These are phyloP conservation scores for Sporobolomyces roseus DNA, from an alignment of 768 basidiomycete species.

Conservation along the genomic window DNA sequence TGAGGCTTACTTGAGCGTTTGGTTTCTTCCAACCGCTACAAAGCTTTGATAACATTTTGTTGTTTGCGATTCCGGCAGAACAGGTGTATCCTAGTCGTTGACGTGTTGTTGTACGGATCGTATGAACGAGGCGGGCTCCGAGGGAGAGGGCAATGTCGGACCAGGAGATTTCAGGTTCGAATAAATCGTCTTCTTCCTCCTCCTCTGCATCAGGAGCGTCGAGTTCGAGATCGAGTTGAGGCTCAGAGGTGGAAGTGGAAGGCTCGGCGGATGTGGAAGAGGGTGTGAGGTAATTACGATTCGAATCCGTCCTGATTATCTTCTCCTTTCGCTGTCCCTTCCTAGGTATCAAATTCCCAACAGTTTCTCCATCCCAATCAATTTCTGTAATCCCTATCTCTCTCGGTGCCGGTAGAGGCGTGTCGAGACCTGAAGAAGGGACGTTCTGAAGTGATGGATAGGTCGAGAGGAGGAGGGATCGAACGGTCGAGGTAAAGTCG, in stretches of 20 bases:
- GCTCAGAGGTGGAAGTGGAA: neutral
- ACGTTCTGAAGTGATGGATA: constrained; percentile 73
- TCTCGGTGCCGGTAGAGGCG: constrained; percentile 69
- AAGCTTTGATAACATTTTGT: constrained; percentile 81
- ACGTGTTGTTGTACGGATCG: constrained; percentile 64
- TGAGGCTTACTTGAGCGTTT: constrained; percentile 63
- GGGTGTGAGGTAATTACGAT: constrained; percentile 40
- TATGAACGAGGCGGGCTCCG: constrained; percentile 79
- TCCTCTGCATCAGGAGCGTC: constrained; percentile 8
- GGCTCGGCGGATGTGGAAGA: constrained; percentile 21
- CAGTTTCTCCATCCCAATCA: constrained; percentile 56
- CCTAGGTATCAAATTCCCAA: constrained; percentile 62
- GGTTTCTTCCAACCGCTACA: constrained; percentile 89
- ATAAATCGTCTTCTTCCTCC: constrained; percentile 24
- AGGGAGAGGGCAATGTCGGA: constrained; percentile 86
- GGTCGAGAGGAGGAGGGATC: constrained; percentile 65
- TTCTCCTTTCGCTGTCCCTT: constrained; percentile 35
- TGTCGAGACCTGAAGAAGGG: constrained; percentile 59
- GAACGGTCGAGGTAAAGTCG: constrained; percentile 79
- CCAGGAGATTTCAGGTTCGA: constrained; percentile 61
- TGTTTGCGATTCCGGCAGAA: constrained; percentile 42
- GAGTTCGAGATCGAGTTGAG: neutral
- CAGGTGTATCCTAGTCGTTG: constrained; percentile 73
- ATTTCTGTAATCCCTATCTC: constrained; percentile 48
- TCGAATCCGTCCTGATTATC: constrained; percentile 42